phyloP scores from a whole-genome alignment of 1,139 yeast species.

The Taphrina pruni region DNA sequence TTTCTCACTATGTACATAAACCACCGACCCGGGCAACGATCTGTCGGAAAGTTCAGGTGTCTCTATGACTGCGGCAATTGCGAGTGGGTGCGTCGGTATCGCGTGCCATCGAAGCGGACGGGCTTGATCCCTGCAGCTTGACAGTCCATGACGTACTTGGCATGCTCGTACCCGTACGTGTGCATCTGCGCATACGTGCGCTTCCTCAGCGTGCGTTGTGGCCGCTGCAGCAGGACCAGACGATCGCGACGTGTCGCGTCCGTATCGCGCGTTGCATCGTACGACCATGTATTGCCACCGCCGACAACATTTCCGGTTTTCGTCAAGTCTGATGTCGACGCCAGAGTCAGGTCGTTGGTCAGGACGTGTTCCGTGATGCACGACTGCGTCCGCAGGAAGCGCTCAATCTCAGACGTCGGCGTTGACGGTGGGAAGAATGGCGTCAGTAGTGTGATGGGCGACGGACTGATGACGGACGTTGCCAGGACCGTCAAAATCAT shows the following conservation, averaged over 20 bases:
- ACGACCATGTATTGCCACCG: too few relatives aligned
- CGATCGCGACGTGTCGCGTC: constrained; percentile 8
- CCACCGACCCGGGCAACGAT: too few relatives aligned
- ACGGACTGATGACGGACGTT: constrained; percentile 23
- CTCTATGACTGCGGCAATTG: background rate
- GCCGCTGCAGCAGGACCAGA: constrained; percentile 16
- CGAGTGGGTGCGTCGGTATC: constrained; percentile 20
- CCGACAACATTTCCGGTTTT: too few relatives aligned
- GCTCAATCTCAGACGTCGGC: constrained; percentile 3
- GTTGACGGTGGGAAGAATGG: constrained; percentile 37
- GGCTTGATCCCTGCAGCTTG: constrained; percentile 20
- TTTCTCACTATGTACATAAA: too few relatives aligned
- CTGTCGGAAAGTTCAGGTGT: too few relatives aligned
- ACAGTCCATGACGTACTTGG: constrained; percentile 27
- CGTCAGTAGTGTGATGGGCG: constrained; percentile 23
- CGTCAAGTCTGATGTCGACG: too few relatives aligned
- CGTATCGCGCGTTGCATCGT: constrained; percentile 17
- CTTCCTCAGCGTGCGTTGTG: constrained; percentile 10
- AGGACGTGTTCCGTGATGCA: constrained; percentile 23
- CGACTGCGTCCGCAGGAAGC: constrained; percentile 19
- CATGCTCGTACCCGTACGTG: constrained; percentile 19
- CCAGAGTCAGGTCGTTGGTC: constrained; percentile 9
- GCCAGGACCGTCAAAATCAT: constrained; percentile 34
- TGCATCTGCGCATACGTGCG: constrained; percentile 19
- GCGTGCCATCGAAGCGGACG: constrained; percentile 10